Evolutionary conservation across 2,329 filamentous ascomycete genomes (phyloP), one percentile per base, ranked within the genome.

Genomic region (Phoma sp.): DNA sequence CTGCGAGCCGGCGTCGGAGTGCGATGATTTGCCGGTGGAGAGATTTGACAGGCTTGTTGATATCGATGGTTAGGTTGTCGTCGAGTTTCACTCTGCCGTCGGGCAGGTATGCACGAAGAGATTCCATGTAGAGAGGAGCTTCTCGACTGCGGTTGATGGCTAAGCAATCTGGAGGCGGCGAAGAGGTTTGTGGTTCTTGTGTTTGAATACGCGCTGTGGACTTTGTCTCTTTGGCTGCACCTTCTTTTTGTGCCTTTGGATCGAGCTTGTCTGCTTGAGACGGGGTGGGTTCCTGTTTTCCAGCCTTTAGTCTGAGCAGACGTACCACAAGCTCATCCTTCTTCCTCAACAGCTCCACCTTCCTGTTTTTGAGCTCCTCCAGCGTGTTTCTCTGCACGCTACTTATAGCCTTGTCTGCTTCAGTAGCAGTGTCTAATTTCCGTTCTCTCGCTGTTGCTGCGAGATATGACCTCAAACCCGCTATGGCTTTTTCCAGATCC

Each of bases 21-120:
- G 60, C 29, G 2, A 50, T 56, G 37, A 71, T 30, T 14, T 69
- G 62, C 1, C 53, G 43, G 45, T 68, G 67, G 7, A 72, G 61
- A 6, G 58, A 40, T 0, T 57, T 20, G 1, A 61, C 38, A 4
- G 47, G 21, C 6, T 53, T 45, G 9, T 61, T 52, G 25, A 71
- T 50, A 23, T 63, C 49, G 32, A 69, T 38, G 5, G 56, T 63
- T 1, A 69, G 46, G 14, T 43, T n/a, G 6, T 53, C 15, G 39
- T 71, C 68, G n/a, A 73, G 60, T 1, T 43, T 29, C 4, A 63
- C 14, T 12, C 43, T 30, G 7, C 53, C 57, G 0, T 9, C 7
- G 0, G 64, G 57, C 1, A 69, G 43, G 5, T 53, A 14, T 14
- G 61, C 51, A 29, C 49, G 64, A 0, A 67, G 51, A 5, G 39